Evolutionary conservation across 1,284 basidiomycete species (phyloP).

Genomic region (Grifola frondosa): DNA sequence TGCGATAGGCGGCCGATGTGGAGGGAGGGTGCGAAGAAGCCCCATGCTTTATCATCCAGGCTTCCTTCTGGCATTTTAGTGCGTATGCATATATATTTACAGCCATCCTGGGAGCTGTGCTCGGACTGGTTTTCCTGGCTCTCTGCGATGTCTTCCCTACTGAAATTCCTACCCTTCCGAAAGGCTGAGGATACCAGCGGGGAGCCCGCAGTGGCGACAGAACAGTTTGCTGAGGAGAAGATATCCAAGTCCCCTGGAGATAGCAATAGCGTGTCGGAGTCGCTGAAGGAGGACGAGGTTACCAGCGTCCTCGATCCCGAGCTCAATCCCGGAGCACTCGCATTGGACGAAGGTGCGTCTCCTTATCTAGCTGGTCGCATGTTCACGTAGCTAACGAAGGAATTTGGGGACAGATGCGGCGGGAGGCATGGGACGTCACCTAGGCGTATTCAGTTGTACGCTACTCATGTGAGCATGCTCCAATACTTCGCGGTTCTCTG

Average conservation of each 20-base stretch:
- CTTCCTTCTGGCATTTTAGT: too few relatives aligned
- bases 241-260: slow-evolving; percentile 9
- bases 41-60: too few relatives aligned
- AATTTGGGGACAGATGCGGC: slow-evolving; percentile 21
- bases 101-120: too few relatives aligned
- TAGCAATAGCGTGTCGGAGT: slow-evolving; percentile 9
- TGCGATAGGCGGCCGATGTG: too few relatives aligned
- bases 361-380: background rate
- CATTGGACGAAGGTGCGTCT: slow-evolving; percentile 19
- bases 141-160: slow-evolving; percentile 13
- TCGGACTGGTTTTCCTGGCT: too few relatives aligned
- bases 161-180: slow-evolving; percentile 9
- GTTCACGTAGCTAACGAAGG: background rate
- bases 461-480: slow-evolving; percentile 30
- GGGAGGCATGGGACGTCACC: slow-evolving; percentile 32
- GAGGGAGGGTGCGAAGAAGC: too few relatives aligned
- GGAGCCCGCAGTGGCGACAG: slow-evolving; percentile 3
- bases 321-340: slow-evolving; percentile 16
- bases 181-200: too few relatives aligned
- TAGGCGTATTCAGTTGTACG: slow-evolving; percentile 33
- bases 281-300: slow-evolving; percentile 12
- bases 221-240: slow-evolving; percentile 11
- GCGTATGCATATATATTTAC: too few relatives aligned
- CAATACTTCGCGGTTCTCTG: too few relatives aligned
- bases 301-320: slow-evolving; percentile 8